Conservation (phyloP, 768 basidiomycete genomes). For the Grammothele lineata region DNA sequence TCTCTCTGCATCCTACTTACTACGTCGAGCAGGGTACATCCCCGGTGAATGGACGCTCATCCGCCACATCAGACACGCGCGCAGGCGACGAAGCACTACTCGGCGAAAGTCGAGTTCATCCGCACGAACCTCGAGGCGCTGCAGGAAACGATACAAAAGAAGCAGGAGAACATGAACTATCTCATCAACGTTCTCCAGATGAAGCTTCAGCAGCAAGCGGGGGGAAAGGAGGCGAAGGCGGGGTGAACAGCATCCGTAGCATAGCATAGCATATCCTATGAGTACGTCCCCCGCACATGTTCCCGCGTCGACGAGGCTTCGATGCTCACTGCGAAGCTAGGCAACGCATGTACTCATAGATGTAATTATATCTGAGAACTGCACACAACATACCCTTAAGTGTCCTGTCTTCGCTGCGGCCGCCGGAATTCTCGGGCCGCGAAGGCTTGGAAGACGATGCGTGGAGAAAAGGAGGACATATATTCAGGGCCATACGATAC, state of each 20-base stretch:
- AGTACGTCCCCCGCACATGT: too few relatives aligned
- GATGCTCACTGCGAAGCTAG: neutral
- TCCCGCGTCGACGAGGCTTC: neutral
- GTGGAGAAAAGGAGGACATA: neutral
- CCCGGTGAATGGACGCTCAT: too few relatives aligned
- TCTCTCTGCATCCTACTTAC: neutral
- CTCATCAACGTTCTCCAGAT: conserved; percentile 42
- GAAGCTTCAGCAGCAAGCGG: conserved; percentile 16
- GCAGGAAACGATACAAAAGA: conserved; percentile 86
- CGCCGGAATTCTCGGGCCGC: too few relatives aligned
- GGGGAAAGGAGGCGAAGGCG: conserved; percentile 10
- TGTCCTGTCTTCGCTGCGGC: too few relatives aligned
- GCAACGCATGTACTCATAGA: conserved; percentile 1
- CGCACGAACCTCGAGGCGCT: conserved; percentile 79
- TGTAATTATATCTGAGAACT: conserved; percentile 11
- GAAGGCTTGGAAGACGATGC: too few relatives aligned
- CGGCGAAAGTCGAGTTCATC: conserved; percentile 76
- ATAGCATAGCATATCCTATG: too few relatives aligned
- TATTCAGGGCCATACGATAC: conserved; percentile 1
- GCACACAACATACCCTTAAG: too few relatives aligned
- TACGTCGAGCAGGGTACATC: too few relatives aligned
- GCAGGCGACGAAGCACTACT: conserved; percentile 81
- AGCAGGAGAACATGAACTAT: conserved; percentile 84
- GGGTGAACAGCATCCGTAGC: neutral
- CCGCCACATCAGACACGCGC: conserved; percentile 78